Evolutionary conservation across 805 yeast species (phyloP).

Genomic region (Nakazawaea pomicola): DNA sequence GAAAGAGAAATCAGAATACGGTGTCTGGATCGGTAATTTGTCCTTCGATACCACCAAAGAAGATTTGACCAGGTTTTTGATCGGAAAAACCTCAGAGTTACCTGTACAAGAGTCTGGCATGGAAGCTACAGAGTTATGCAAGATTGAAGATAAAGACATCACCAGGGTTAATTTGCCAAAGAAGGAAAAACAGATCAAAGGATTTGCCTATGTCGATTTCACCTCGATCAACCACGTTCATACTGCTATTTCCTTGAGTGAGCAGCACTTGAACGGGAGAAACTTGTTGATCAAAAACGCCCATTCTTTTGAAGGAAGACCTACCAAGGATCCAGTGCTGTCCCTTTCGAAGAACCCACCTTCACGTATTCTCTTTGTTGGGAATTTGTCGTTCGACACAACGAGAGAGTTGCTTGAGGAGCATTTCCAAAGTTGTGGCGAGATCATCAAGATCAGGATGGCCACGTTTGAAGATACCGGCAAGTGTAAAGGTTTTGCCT

Average conservation of each 20-base stretch:
- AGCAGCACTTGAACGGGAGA: conserved; percentile 73
- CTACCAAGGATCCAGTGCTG: conserved; percentile 45
- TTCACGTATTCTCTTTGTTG: conserved; percentile 82
- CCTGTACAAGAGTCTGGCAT: conserved; percentile 24
- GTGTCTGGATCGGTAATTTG: conserved; percentile 94
- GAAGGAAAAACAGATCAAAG: conserved; percentile 62
- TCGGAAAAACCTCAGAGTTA: conserved; percentile 46
- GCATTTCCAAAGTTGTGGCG: conserved; percentile 90
- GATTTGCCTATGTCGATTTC: conserved; percentile 91
- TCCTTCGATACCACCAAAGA: conserved; percentile 79
- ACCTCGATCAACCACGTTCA: conserved; percentile 52
- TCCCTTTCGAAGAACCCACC: conserved; percentile 73
- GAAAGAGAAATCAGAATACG: conserved; percentile 46
- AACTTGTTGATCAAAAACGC: conserved; percentile 81
- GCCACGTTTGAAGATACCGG: conserved; percentile 98
- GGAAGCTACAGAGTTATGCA: conserved; percentile 23
- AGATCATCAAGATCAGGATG: conserved; percentile 79
- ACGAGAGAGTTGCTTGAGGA: conserved; percentile 71
- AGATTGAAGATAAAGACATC: conserved; percentile 54
- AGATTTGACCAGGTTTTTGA: conserved; percentile 61
- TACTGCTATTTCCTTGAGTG: conserved; percentile 64
- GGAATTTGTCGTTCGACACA: conserved; percentile 89
- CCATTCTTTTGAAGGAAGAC: conserved; percentile 82
- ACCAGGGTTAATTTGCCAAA: conserved; percentile 78
- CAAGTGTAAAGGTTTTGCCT: conserved; percentile 95